Evolutionary conservation across 2,329 filamentous ascomycete species (phyloP).

Genomic region (Xenoacremonium recifei): DNA sequence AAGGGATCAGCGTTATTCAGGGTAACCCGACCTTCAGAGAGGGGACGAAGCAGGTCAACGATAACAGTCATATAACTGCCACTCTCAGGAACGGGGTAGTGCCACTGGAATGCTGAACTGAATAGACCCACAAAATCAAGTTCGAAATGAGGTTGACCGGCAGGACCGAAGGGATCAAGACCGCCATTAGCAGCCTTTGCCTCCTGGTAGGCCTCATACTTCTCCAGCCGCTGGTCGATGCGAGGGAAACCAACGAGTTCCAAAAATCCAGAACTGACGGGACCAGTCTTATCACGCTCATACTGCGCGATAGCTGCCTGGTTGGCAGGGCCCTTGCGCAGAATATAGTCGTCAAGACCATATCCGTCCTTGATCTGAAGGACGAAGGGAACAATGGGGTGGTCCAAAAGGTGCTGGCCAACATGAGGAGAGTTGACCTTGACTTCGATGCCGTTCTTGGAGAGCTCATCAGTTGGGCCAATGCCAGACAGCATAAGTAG

Average conservation of each 20-base stretch:
- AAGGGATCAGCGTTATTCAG: conserved; percentile 56
- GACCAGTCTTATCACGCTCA: conserved; percentile 32
- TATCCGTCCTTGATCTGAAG: conserved; percentile 20
- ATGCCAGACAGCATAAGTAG: conserved; percentile 64
- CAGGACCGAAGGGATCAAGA: conserved; percentile 53
- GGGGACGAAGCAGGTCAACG: conserved; percentile 42
- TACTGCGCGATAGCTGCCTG: conserved; percentile 28
- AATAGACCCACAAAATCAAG: conserved; percentile 63
- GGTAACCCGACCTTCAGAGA: conserved; percentile 51
- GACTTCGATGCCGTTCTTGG: conserved; percentile 49
- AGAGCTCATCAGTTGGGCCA: conserved; percentile 52
- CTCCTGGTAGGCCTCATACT: conserved; percentile 44
- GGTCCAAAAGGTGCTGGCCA: conserved; percentile 63
- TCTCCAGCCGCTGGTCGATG: conserved; percentile 53
- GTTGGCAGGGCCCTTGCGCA: conserved; percentile 30
- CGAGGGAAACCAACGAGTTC: conserved; percentile 56
- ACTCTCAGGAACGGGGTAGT: conserved; percentile 37
- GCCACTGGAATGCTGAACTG: conserved; percentile 46
- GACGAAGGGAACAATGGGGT: conserved; percentile 52
- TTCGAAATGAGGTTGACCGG: conserved; percentile 60
- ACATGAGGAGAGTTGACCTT: conserved; percentile 59
- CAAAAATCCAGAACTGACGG: conserved; percentile 39
- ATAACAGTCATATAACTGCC: conserved; percentile 58
- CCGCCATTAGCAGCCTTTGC: conserved; percentile 41
- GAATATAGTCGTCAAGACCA: conserved; percentile 35